Evolutionary conservation across 2,329 filamentous ascomycete species (phyloP), one percentile per base, ranked within the genome.

Genomic region (Aspergillus arachidicola): DNA sequence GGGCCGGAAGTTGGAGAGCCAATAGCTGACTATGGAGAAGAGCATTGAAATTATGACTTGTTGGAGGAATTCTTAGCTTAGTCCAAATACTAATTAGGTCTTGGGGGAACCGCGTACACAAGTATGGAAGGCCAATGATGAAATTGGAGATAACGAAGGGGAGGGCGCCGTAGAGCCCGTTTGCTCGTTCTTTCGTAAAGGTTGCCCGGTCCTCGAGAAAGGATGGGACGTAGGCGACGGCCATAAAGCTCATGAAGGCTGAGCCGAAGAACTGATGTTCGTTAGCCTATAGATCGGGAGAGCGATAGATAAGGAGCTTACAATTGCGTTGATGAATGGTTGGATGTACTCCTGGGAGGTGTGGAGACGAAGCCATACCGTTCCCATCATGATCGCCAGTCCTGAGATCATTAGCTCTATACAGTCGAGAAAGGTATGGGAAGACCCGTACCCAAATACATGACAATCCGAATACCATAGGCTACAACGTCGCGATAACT

Each of bases 371-470:
- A 96, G 80, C 89, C 91, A 96, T 14, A 96, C 91, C 0, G 93
- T 96, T 6, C 93, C 92, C 89, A 94, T 93, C 86, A 95, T 89
- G 69, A 95, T 86, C 1, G 92, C 92, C 19, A 96, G 83, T 0
- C 87, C 86, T 76, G 9, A 21, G 19, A 6, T 19, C 10, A 9
- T 50, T 21, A 61, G 32, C 23, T 11, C 3, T 14, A 10, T 23
- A 2, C 9, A 6, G 14, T 28, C 7, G 11, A 14, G 5, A 9
- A 30, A 4, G 7, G 1, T 7, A 1, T n/a, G 4, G 30, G 6
- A 5, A 72, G 63, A 3, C 1, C 9, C 76, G 48, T 69, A 78
- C 86, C 87, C 64, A 89, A 83, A 76, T 96, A 95, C 92, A 96
- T 96, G 46, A 86, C 89, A 48, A 95, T 83, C 4, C 93, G 87